phyloP scores from a whole-genome alignment of 2,329 filamentous ascomycete species.

The Ceratocystiopsis minuta region DNA sequence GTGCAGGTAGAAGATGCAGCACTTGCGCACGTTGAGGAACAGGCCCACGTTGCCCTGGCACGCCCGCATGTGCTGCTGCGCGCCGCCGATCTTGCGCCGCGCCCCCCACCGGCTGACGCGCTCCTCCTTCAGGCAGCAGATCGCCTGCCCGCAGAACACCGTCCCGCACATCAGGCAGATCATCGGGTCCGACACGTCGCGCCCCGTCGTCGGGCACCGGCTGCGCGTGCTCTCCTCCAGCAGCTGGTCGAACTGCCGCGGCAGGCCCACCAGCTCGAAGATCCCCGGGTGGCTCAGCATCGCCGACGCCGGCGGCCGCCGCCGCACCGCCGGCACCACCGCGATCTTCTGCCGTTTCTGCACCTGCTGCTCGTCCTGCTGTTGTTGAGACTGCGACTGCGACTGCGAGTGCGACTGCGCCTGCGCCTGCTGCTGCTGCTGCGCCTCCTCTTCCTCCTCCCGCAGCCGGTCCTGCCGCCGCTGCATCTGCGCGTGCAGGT shows the following conservation, averaged over 20 bases:
- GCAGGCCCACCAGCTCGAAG: slow-evolving; percentile 82
- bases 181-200: slow-evolving; percentile 77
- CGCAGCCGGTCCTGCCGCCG: slow-evolving; percentile 1
- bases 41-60: slow-evolving; percentile 83
- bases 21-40: slow-evolving; percentile 94
- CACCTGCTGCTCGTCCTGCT: no score
- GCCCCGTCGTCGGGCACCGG: slow-evolving; percentile 74
- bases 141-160: slow-evolving; percentile 89
- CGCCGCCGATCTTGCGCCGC: slow-evolving; percentile 49
- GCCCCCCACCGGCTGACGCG: slow-evolving; percentile 22
- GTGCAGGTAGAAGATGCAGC: slow-evolving; percentile 76
- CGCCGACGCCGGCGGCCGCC: slow-evolving; percentile 20
- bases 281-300: slow-evolving; percentile 67
- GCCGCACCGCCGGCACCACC: slow-evolving; percentile 1
- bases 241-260: slow-evolving; percentile 77
- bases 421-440: no score
- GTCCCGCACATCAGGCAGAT: slow-evolving; percentile 90
- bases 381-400: neutral
- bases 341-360: neutral
- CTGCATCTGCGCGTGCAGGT: slow-evolving; percentile 12
- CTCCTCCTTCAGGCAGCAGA: slow-evolving; percentile 64
- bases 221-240: slow-evolving; percentile 80
- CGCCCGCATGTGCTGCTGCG: slow-evolving; percentile 73
- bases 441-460: no score
- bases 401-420: neutral